phyloP scores from a whole-genome alignment of 2,329 filamentous ascomycete genomes.

The Penicillium sp. region DNA sequence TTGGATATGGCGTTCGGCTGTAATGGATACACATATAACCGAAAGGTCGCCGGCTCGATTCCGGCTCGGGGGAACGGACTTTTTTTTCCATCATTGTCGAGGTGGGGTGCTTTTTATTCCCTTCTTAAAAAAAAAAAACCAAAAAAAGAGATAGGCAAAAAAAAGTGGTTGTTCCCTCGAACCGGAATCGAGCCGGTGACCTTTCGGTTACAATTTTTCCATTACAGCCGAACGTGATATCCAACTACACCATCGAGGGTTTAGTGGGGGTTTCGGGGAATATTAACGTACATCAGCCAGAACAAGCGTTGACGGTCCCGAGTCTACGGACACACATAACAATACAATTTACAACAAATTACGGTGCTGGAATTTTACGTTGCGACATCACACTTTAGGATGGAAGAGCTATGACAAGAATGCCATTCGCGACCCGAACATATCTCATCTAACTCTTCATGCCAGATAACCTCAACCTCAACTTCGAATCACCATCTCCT shows the following conservation, averaged over 20 bases:
- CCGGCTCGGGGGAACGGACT: background rate
- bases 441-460: background rate
- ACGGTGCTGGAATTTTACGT: background rate
- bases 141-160: background rate
- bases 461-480: background rate
- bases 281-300: background rate
- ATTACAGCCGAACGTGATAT: background rate
- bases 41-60: conserved; percentile 1
- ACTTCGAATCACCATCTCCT: background rate
- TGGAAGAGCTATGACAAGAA: background rate
- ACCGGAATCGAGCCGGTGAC: background rate
- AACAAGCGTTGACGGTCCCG: no score
- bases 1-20: background rate
- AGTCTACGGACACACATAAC: no score
- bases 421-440: background rate
- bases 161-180: background rate
- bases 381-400: background rate
- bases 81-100: no score
- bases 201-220: background rate
- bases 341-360: background rate
- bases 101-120: no score
- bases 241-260: background rate
- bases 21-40: background rate
- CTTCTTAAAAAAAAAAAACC: background rate
- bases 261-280: background rate